Base-by-base conservation (phyloP, 371 early-diverging fungal genomes). In the Choanephora cucurbitarum region DNA sequence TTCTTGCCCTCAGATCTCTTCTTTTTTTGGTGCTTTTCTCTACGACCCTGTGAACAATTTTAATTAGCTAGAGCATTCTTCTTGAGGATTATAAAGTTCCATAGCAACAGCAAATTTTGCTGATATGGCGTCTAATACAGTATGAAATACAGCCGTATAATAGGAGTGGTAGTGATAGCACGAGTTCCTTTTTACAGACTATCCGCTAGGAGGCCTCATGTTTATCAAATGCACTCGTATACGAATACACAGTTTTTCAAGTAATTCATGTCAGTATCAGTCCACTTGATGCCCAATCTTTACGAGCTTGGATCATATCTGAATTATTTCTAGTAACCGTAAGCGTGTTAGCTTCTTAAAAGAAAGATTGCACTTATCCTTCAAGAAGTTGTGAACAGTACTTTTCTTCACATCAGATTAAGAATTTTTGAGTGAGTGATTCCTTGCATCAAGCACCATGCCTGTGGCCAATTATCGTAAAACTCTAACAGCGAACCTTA, bases 301-400 rank as follows among this genome's bases (percentile, higher is more conserved):
- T n/a, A n/a, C n/a, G n/a, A n/a, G n/a, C n/a, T n/a, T n/a, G n/a
- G n/a, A n/a, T 32, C 34, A 55, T 50, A 5, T 21, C 22, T 45
- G 51, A n/a, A 50, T 31, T 51, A 55, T 61, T 55, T 55, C 61
- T 43, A 46, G 45, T 42, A 40, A 49, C 51, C 23, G 55, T n/a
- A 34, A 34, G 44, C 8, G 31, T 10, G 49, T 41, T 7, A 55
- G 7, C 23, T 55, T 55, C 33, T 55, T 60, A 28, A 56, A 51
- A 6, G 52, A 56, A 55, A 55, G 55, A 32, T 55, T 55, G 28
- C 45, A 60, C 42, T 58, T 41, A 40, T 22, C 39, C 39, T 58
- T 52, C 28, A 49, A n/a, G 49, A 49, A 49, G 49, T 32, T 49
- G 21, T 31, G 49, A 49, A 49, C 49, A 34, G 31, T 50, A 15